These are phyloP conservation scores for Warburgia ugandensis DNA, from an alignment of 164 flowering plant species.

Conservation along the genomic window DNA sequence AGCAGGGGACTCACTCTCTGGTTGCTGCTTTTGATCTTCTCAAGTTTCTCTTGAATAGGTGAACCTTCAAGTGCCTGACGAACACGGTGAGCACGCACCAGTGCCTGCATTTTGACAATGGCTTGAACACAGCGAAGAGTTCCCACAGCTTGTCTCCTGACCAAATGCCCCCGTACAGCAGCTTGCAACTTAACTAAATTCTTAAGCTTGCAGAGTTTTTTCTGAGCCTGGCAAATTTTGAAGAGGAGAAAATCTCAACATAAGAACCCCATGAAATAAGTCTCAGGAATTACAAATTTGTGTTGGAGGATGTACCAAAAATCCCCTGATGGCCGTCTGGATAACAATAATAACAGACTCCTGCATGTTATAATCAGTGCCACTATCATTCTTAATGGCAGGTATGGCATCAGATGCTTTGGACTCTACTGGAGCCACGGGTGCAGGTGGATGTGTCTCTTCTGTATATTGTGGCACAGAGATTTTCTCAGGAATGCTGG, in stretches of 20 bases:
- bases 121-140: conserved; percentile 83
- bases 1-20: conserved; percentile 25
- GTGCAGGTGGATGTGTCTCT: conserved; percentile 29
- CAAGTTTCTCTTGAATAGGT: conserved; percentile 17
- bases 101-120: conserved; percentile 81
- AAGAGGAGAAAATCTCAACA: background rate
- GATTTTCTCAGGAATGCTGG: conserved; percentile 38
- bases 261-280: conserved; percentile 5
- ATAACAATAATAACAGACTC: conserved; percentile 54
- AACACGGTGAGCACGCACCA: conserved; percentile 73
- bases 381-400: conserved; percentile 10
- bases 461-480: conserved; percentile 30
- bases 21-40: conserved; percentile 11
- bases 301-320: conserved; percentile 45
- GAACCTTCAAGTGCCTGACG: conserved; percentile 25
- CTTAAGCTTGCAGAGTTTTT: conserved; percentile 43
- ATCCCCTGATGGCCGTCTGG: conserved; percentile 65
- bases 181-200: conserved; percentile 82
- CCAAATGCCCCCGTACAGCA: conserved; percentile 86
- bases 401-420: conserved; percentile 22
- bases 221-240: conserved; percentile 48
- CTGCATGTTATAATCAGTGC: conserved; percentile 19
- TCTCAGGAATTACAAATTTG: conserved; percentile 1
- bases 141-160: conserved; percentile 78
- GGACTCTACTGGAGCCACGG: conserved; percentile 8